These are phyloP conservation scores for Fusarium abutilonis DNA, from an alignment of 2,329 filamentous ascomycete genomes.

Conservation along the genomic window DNA sequence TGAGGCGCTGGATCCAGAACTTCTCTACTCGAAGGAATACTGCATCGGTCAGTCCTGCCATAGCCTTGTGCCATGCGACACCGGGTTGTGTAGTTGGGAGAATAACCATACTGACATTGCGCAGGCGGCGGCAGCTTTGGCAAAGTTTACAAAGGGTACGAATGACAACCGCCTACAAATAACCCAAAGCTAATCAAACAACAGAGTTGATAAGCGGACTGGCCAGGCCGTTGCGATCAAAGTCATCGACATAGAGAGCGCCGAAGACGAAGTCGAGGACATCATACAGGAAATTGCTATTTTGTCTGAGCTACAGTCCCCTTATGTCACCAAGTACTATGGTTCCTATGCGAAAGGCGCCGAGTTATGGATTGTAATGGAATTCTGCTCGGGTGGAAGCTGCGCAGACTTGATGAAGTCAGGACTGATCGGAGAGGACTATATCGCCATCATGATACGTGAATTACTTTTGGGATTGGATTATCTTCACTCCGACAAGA, in stretches of 20 bases:
- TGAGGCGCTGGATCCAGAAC: conserved; percentile 79
- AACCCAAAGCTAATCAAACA: conserved; percentile 10
- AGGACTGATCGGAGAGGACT: conserved; percentile 89
- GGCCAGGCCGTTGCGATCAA: conserved; percentile 98
- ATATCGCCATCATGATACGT: conserved; percentile 93
- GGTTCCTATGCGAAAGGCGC: conserved; percentile 96
- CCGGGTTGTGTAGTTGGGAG: not conserved
- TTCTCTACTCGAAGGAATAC: conserved; percentile 91
- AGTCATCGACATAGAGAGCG: conserved; percentile 97
- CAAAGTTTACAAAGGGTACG: conserved; percentile 96
- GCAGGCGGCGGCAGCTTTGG: conserved; percentile 95
- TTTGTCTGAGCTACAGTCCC: conserved; percentile 92
- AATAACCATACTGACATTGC: conserved; percentile 35
- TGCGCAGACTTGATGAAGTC: conserved; percentile 97
- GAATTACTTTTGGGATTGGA: conserved; percentile 91
- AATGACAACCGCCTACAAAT: conserved; percentile 1
- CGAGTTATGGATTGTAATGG: conserved; percentile 99
- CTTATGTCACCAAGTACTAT: conserved; percentile 97
- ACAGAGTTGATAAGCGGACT: conserved; percentile 92
- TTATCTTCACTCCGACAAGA: conserved; percentile 94
- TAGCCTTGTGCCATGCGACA: conserved; percentile 8
- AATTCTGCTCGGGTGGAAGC: conserved; percentile 96
- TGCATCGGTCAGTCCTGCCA: conserved; percentile 74
- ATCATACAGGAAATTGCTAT: conserved; percentile 99
- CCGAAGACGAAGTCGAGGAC: conserved; percentile 98